Evolutionary conservation across 257 asterid species (phyloP).

Genomic region (Penstemon newberryi): DNA sequence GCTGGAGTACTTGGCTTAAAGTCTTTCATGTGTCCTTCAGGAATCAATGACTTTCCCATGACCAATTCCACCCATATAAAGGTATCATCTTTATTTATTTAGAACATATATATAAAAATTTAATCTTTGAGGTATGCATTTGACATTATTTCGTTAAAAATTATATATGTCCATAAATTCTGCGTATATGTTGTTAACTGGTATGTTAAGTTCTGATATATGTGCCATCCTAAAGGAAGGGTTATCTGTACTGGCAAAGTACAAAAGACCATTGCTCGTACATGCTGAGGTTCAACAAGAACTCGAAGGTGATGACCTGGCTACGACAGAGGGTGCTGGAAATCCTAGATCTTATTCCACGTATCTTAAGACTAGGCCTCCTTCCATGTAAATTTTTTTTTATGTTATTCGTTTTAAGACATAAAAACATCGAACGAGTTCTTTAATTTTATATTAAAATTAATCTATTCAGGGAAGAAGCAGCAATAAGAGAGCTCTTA

Average conservation of each 20-base stretch:
- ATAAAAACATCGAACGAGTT: neutral
- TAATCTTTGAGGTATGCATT: neutral
- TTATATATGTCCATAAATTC: neutral
- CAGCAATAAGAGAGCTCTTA: constrained; percentile 77
- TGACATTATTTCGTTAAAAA: neutral
- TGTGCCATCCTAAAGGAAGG: constrained; percentile 56
- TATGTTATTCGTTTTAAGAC: neutral
- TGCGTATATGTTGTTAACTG: neutral
- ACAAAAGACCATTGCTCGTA: constrained; percentile 81
- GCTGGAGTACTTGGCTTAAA: constrained; percentile 98
- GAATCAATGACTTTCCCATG: constrained; percentile 97
- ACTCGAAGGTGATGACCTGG: constrained; percentile 33
- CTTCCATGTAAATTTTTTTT: constrained; percentile 56
- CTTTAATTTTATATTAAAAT: neutral
- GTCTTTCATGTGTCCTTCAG: constrained; percentile 99
- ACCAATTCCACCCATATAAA: constrained; percentile 80
- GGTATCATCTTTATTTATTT: constrained; percentile 38
- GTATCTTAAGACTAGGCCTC: constrained; percentile 85
- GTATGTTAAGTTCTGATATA: constrained; percentile 18
- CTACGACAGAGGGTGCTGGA: constrained; percentile 32
- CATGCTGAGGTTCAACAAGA: constrained; percentile 79
- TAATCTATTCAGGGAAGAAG: constrained; percentile 73
- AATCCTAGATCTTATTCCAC: constrained; percentile 72
- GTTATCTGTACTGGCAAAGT: constrained; percentile 73
- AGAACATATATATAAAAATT: no score